Evolutionary conservation across 106 monocot genomes (phyloP).

Genomic region (Acorus gramineus): DNA sequence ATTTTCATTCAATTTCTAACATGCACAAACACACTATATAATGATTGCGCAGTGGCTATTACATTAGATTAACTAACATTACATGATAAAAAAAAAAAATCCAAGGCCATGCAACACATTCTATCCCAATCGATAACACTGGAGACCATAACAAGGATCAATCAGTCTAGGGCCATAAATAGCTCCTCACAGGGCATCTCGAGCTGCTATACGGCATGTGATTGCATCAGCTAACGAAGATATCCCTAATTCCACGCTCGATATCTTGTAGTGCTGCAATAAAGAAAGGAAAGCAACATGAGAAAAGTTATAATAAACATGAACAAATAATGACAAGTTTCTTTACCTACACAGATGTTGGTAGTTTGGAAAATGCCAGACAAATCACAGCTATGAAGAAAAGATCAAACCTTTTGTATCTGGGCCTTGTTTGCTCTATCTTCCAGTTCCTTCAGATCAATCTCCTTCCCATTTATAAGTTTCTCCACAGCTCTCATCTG

Average conservation of each 20-base stretch:
- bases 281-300: background rate
- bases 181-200: conserved; percentile 64
- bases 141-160: too few species aligned
- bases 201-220: conserved; percentile 71
- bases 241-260: conserved; percentile 56
- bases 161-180: too few species aligned
- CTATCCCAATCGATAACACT: too few species aligned
- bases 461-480: conserved; percentile 59
- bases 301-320: background rate
- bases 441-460: conserved; percentile 63
- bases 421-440: conserved; percentile 43
- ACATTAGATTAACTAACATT: too few species aligned
- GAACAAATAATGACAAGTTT: background rate
- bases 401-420: conserved; percentile 57
- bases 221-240: conserved; percentile 77
- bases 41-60: too few species aligned
- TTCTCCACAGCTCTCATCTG: conserved; percentile 52
- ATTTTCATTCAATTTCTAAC: too few species aligned
- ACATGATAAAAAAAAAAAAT: too few species aligned
- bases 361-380: background rate
- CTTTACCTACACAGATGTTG: too few species aligned
- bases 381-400: background rate
- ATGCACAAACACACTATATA: too few species aligned
- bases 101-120: too few species aligned
- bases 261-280: conserved; percentile 84